A percentile compares a stretch with the other conserved stretches of the same genome.
Evolutionary conservation across 2,329 filamentous ascomycete species (phyloP).

Genomic region (Aspergillus floridensis): DNA sequence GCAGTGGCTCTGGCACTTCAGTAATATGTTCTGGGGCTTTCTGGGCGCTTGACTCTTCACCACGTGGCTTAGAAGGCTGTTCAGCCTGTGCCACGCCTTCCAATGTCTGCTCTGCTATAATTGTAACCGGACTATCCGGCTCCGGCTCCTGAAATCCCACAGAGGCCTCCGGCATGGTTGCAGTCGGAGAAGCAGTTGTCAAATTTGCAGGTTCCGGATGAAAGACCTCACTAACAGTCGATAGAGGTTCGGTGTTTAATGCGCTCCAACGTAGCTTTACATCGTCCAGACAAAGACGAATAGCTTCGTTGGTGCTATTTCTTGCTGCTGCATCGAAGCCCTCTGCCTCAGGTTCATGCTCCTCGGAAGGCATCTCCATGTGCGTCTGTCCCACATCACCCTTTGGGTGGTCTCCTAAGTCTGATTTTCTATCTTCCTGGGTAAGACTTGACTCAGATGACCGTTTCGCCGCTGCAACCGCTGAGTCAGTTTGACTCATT

Average conservation of each 20-base stretch:
- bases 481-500: constrained; percentile 19
- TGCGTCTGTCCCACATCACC: neutral
- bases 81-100: neutral
- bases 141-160: neutral
- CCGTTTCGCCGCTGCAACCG: constrained; percentile 15
- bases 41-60: neutral
- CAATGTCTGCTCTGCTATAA: neutral
- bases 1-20: neutral
- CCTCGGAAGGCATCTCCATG: neutral
- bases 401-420: neutral
- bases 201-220: too few species aligned
- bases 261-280: neutral
- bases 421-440: neutral
- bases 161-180: too few species aligned
- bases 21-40: neutral
- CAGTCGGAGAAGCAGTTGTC: too few species aligned
- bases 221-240: neutral
- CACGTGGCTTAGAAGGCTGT: neutral
- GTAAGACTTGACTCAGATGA: constrained; percentile 1
- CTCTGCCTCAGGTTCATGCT: neutral
- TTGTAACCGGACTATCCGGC: neutral
- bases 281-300: neutral
- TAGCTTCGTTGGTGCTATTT: neutral
- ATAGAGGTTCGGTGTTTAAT: neutral
- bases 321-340: neutral